Base-by-base conservation (phyloP, 495 filamentous ascomycete species). In the Tetracladium marchalianum region DNA sequence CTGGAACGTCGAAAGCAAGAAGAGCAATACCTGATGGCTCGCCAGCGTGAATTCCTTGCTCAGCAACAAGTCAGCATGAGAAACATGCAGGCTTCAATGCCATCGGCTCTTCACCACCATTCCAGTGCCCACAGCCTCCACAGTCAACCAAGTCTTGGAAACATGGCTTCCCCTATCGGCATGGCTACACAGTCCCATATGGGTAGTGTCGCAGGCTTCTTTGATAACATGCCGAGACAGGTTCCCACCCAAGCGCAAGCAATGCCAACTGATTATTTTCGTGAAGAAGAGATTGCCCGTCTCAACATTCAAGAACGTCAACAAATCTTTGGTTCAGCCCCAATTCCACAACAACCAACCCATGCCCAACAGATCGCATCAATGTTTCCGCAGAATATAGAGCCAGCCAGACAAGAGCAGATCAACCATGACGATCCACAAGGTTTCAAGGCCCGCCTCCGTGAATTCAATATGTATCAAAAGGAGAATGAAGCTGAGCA, bases 1-100 rank as follows among this genome's bases (percentile, higher is more conserved):
- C 70, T 98, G 9, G 92, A 98, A 62, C 75, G 92, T 35, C 75
- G 93, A 17, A 98, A 98, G 70, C 92, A 98, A 60, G 92, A 98
- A 58, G 92, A 98, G 59, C 92, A 98, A 56, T 93, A 95, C 63
- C 70, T 93, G 16, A 88, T 96, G 77, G 92, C 92, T 13, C 80
- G 90, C 9, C 90, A 97, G 61, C 84, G 95, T 48, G 92, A 98
- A 60, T 83, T 86, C 58, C 73, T 93, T n/a, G 81, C 84, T 33
- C 90, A 89, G 51, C 86, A 92, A 55, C 84, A 90, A 52, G 77
- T 84, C 11, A 73, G 84, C 47, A 80, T 83, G 60, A 84, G 86
- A 60, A 79, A 85, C 62, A 80, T 84, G 56, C 77, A 78, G 44
- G 77, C 80, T 35, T 77, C 80, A 31, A 64, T 69, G 70, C 41